phyloP scores from a whole-genome alignment of 163 green algal genomes.

The Scenedesmus sp. region DNA sequence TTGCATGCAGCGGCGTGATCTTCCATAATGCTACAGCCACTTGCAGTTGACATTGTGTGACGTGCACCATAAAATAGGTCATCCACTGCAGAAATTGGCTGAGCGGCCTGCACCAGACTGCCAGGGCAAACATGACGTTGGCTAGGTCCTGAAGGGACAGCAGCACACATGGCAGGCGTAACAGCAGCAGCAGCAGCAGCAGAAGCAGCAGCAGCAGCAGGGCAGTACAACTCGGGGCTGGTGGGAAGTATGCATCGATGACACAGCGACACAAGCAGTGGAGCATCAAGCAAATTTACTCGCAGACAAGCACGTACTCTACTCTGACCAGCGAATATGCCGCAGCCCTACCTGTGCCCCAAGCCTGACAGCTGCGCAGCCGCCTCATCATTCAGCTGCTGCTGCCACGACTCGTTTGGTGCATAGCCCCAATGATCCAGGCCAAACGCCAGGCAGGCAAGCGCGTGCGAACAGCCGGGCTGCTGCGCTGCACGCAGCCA shows the following conservation, averaged over 20 bases:
- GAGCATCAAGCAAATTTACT: too few species aligned
- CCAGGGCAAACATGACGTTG: conserved; percentile 31
- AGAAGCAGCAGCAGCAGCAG: not conserved
- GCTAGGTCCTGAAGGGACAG: conserved; percentile 18
- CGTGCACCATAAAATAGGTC: not conserved
- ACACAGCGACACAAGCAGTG: too few species aligned
- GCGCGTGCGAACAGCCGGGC: not conserved
- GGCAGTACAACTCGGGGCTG: not conserved
- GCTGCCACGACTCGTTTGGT: conserved; percentile 11
- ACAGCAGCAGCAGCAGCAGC: not conserved
- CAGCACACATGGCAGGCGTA: not conserved
- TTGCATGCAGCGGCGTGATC: not conserved
- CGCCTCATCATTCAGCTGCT: conserved; percentile 4
- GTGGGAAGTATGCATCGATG: not conserved
- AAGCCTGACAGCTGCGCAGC: conserved; percentile 31
- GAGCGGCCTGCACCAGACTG: not conserved
- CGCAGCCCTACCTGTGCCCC: conserved; percentile 11
- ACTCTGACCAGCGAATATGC: too few species aligned
- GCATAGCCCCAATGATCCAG: conserved; percentile 6
- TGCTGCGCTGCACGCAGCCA: not conserved
- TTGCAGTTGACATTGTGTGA: too few species aligned
- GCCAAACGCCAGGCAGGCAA: conserved; percentile 6
- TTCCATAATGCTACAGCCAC: too few species aligned
- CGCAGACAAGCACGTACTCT: too few species aligned
- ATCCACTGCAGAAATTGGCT: conserved; percentile 14